Percentiles rank a stretch among this genome's conserved stretches.
phyloP scores from a whole-genome alignment of 805 yeast genomes.

The Candida koratica region DNA sequence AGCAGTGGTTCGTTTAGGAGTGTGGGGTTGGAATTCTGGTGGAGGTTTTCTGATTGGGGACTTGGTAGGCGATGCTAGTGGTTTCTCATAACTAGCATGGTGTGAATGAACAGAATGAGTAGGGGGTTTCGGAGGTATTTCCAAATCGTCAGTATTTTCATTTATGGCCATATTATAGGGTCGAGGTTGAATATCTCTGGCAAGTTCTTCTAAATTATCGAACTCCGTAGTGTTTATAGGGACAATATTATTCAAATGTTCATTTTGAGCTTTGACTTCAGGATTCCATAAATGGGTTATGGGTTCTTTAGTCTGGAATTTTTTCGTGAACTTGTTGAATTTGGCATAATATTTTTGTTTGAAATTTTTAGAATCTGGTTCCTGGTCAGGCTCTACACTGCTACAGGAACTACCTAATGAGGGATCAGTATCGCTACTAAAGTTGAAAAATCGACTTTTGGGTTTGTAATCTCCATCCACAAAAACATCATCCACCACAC shows the following conservation, averaged over 20 bases:
- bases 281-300: constrained; percentile 18
- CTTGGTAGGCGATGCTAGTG: constrained; percentile 8
- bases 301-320: constrained; percentile 34
- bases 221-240: constrained; percentile 15
- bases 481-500: constrained; percentile 25
- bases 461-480: constrained; percentile 13
- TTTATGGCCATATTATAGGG: not conserved
- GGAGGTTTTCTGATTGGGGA: constrained; percentile 14
- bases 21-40: constrained; percentile 8
- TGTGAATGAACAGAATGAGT: constrained; percentile 10
- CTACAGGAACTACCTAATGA: constrained; percentile 10
- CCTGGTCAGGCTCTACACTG: constrained; percentile 12
- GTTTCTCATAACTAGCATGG: constrained; percentile 2
- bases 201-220: constrained; percentile 15
- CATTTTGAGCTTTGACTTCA: constrained; percentile 10
- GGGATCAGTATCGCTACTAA: constrained; percentile 2
- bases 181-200: constrained; percentile 14
- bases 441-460: constrained; percentile 12
- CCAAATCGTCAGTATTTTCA: constrained; percentile 3
- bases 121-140: constrained; percentile 15
- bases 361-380: constrained; percentile 10
- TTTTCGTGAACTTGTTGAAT: constrained; percentile 29
- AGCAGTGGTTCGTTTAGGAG: constrained; percentile 13
- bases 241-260: constrained; percentile 4
- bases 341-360: constrained; percentile 24